These are phyloP conservation scores for Carex arenaria DNA, from an alignment of 202 grass and related monocot genomes.

Conservation along the genomic window DNA sequence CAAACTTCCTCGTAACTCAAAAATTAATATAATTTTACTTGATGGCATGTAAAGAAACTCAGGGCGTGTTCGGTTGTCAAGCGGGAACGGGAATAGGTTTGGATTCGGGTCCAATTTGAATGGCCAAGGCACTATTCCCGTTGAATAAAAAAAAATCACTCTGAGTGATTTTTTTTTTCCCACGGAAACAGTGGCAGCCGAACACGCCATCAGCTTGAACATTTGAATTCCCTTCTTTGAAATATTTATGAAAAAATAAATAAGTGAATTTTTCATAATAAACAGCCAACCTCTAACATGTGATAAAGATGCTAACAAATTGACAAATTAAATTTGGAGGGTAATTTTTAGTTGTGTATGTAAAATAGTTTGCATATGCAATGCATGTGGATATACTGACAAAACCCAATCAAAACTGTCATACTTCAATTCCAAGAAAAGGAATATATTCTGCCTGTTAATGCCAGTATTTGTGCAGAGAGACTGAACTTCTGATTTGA, in stretches of 20 bases:
- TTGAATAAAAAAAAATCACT: too few relatives aligned
- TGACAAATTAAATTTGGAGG: neutral
- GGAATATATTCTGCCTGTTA: neutral
- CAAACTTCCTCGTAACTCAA: neutral
- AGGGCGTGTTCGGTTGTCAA: too few relatives aligned
- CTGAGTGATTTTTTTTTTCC: too few relatives aligned
- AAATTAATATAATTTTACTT: neutral
- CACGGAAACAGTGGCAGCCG: too few relatives aligned
- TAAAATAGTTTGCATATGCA: too few relatives aligned
- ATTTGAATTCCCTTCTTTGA: neutral
- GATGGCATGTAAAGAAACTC: neutral
- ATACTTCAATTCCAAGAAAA: conserved; percentile 3
- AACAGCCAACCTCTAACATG: neutral
- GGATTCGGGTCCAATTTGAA: too few relatives aligned
- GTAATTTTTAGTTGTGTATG: neutral
- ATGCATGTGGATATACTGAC: conserved; percentile 2
- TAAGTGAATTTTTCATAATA: too few relatives aligned
- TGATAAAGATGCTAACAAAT: neutral
- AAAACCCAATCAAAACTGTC: neutral
- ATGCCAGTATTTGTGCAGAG: neutral
- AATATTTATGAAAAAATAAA: neutral
- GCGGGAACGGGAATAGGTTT: too few relatives aligned
- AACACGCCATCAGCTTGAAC: neutral
- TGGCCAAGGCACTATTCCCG: too few relatives aligned
- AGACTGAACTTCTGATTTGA: neutral